These are phyloP conservation scores for Fomitopsis serialis DNA, from an alignment of 768 basidiomycete genomes.

Conservation along the genomic window DNA sequence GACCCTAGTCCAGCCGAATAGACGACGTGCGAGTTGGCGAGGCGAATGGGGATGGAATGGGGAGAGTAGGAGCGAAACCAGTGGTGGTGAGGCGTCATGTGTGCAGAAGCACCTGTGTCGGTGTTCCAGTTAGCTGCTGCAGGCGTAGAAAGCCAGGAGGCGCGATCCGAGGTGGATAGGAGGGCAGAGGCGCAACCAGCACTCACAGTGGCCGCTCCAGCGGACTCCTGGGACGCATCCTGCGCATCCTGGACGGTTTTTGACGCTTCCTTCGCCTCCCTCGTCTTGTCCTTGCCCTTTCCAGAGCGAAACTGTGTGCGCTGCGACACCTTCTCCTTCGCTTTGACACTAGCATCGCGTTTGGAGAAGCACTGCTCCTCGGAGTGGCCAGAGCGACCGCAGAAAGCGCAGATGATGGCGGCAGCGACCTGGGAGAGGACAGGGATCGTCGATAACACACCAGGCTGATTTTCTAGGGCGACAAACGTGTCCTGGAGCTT, in stretches of 20 bases:
- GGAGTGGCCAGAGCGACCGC: conserved; percentile 6
- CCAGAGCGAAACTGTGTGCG: neutral
- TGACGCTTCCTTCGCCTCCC: neutral
- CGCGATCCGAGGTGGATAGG: neutral
- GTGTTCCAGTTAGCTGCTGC: conserved; percentile 4
- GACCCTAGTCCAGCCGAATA: neutral
- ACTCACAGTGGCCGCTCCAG: neutral
- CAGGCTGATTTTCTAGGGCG: conserved; percentile 8
- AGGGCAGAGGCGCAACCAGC: conserved; percentile 6
- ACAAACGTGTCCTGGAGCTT: conserved; percentile 9
- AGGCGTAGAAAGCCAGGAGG: too few relatives aligned
- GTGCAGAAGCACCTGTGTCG: conserved; percentile 10
- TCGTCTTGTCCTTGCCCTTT: neutral
- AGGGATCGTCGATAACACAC: neutral
- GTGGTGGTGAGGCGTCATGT: conserved; percentile 9
- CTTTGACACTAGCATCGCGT: conserved; percentile 2
- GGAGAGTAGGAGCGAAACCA: conserved; percentile 2
- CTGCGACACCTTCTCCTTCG: neutral
- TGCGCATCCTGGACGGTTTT: neutral
- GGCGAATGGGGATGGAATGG: conserved; percentile 5
- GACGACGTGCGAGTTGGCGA: neutral
- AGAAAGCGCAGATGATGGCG: conserved; percentile 4
- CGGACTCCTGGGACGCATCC: neutral
- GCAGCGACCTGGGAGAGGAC: conserved; percentile 3
- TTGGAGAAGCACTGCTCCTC: conserved; percentile 8